Evolutionary conservation across 768 basidiomycete species (phyloP).

Genomic region (Pulveroboletus sp.): DNA sequence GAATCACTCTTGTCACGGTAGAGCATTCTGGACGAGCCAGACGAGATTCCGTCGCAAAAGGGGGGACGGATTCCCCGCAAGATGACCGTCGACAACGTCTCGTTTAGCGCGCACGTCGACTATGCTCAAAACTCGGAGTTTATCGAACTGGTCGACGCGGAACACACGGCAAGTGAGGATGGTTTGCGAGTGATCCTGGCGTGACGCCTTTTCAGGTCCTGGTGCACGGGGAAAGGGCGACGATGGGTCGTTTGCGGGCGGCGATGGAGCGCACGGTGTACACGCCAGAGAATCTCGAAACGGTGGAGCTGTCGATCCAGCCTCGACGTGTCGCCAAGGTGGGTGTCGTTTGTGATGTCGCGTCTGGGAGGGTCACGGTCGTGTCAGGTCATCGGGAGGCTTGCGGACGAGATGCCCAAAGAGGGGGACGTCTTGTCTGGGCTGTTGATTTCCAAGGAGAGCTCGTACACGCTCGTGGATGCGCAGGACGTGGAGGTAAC

Average conservation of each 20-base stretch:
- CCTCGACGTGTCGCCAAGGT: constrained; percentile 96
- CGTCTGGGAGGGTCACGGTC: neutral
- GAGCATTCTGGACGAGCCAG: constrained; percentile 95
- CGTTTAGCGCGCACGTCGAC: constrained; percentile 97
- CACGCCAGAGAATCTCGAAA: constrained; percentile 91
- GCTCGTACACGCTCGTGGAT: constrained; percentile 94
- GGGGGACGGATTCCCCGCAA: constrained; percentile 83
- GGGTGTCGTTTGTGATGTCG: constrained; percentile 15
- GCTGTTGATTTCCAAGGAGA: constrained; percentile 91
- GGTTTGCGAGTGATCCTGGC: constrained; percentile 6
- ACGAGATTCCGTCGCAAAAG: constrained; percentile 81
- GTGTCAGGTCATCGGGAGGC: constrained; percentile 83
- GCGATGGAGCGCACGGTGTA: constrained; percentile 98
- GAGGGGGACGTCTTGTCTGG: constrained; percentile 78
- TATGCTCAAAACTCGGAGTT: constrained; percentile 96
- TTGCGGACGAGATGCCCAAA: constrained; percentile 76
- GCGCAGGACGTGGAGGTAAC: constrained; percentile 90
- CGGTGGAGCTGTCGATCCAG: constrained; percentile 84
- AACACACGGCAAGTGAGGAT: constrained; percentile 80
- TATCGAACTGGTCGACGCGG: constrained; percentile 89
- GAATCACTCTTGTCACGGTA: constrained; percentile 36
- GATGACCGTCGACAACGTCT: constrained; percentile 94
- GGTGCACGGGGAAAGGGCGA: constrained; percentile 93
- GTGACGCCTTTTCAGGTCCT: constrained; percentile 56
- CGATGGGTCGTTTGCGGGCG: constrained; percentile 87